Percentiles rank a stretch among this genome's conserved stretches.
These are phyloP conservation scores for Claviceps cyperi DNA, from an alignment of 2,329 filamentous ascomycete species.

Conservation along the genomic window DNA sequence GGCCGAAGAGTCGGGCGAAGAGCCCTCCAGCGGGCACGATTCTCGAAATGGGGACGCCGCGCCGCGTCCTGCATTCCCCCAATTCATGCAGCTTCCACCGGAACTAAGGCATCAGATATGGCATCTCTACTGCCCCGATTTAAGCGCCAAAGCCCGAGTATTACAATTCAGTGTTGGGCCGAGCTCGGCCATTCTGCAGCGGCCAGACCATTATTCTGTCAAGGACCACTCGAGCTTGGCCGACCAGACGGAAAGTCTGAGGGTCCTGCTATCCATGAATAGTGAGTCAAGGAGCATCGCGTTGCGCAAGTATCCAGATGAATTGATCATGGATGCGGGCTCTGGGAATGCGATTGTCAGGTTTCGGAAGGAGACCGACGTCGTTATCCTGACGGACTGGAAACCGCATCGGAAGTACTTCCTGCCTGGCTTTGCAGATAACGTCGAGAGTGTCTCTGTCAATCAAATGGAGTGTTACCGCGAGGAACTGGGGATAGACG, in stretches of 20 bases:
- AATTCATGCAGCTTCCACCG: constrained; percentile 16
- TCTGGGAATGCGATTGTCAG: constrained; percentile 13
- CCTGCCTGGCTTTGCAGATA: constrained; percentile 15
- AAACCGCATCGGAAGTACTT: constrained; percentile 1
- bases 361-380: constrained; percentile 18
- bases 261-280: constrained; percentile 19
- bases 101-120: constrained; percentile 21
- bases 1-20: constrained; percentile 5
- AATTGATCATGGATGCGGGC: constrained; percentile 14
- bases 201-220: constrained; percentile 8
- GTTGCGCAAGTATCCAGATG: constrained; percentile 17
- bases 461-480: constrained; percentile 3
- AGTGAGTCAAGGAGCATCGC: constrained; percentile 22
- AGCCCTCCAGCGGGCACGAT: background rate
- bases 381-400: constrained; percentile 14
- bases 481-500: background rate
- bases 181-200: background rate
- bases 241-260: constrained; percentile 15
- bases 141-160: constrained; percentile 11
- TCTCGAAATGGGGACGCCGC: background rate
- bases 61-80: constrained; percentile 8
- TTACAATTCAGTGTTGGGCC: constrained; percentile 6
- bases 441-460: constrained; percentile 17
- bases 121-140: constrained; percentile 18
- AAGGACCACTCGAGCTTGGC: constrained; percentile 12